phyloP scores from a whole-genome alignment of 805 yeast species.

The Diddensiella transvaalensis region DNA sequence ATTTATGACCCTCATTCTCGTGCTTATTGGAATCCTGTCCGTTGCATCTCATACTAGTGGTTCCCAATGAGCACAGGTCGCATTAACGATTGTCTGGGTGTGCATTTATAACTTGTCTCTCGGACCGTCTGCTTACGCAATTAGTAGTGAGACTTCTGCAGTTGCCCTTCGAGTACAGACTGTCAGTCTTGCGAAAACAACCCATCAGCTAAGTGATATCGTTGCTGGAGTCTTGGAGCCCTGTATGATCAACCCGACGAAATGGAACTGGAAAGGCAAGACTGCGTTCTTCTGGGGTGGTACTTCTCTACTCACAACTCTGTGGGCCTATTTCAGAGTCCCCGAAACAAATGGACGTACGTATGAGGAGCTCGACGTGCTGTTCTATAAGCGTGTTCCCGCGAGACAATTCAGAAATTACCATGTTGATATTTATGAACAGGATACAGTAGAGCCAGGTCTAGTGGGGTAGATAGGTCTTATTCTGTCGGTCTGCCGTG shows the following conservation, averaged over 20 bases:
- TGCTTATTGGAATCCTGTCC: slow-evolving; percentile 33
- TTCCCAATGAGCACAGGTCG: slow-evolving; percentile 1
- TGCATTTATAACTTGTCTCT: slow-evolving; percentile 13
- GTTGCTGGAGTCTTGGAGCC: slow-evolving; percentile 32
- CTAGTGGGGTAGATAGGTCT: background rate
- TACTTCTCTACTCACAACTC: slow-evolving; percentile 34
- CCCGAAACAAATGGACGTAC: slow-evolving; percentile 60
- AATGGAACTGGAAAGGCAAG: slow-evolving; percentile 46
- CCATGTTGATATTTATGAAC: slow-evolving; percentile 5
- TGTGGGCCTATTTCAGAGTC: slow-evolving; percentile 46
- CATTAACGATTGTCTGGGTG: slow-evolving; percentile 1
- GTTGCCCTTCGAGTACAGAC: slow-evolving; percentile 43
- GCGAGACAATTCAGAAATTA: slow-evolving; percentile 26
- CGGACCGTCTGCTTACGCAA: slow-evolving; percentile 42
- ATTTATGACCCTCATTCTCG: slow-evolving; percentile 28
- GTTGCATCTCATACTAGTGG: background rate
- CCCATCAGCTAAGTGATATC: slow-evolving; percentile 23
- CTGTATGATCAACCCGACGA: slow-evolving; percentile 45
- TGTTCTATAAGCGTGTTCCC: slow-evolving; percentile 39
- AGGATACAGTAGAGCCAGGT: background rate
- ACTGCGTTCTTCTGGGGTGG: slow-evolving; percentile 44
- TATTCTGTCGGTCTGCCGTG: background rate
- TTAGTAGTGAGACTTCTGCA: slow-evolving; percentile 42
- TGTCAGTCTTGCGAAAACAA: slow-evolving; percentile 38
- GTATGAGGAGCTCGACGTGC: slow-evolving; percentile 53